Base-by-base conservation (phyloP, 1,139 yeast genomes). In the Torulaspora pretoriensis region DNA sequence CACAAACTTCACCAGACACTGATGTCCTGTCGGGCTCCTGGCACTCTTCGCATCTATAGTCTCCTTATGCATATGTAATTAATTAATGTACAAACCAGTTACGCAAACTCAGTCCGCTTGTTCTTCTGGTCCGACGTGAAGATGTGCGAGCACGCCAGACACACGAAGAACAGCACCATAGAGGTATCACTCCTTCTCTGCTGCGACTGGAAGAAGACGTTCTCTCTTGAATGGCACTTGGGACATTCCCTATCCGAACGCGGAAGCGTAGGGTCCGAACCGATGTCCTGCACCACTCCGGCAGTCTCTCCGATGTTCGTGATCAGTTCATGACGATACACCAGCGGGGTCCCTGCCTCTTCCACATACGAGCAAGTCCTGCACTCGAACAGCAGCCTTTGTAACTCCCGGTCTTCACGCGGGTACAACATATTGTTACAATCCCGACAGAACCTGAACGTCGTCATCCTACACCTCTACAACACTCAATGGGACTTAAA, bases 371-470 rank as follows among this genome's bases (percentile, higher is more conserved):
- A 81, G 65, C 99, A 92, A 64, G 92, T 92, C 59, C 99, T 81
- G 69, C 99, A 92, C 46, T 95, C 92, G 65, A 87, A 92, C 47
- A 92, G 73, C 50, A 92, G 75, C 55, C 95, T 71, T 56, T 70
- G 73, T 54, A 71, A 69, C 42, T 72, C 73, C 62, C 85, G 86
- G 65, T 94, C 98, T 70, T 94, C 98, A 57, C 87, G 81, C n/a
- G 99, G 98, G 66, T 92, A 94, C 70, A 92, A 78, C 98, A 92
- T 90, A 65, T 94, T 94, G 75, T 94, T 94, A 77, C 94, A 89
- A 63, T 87, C 95, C 55, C 92, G 83, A 67, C 97, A 89, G 71
- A 89, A 89, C 64, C 95, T 78, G 68, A 89, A 89, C 36, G 96
- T 86, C 47, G 94, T 87, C 96, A 85, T 87, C 47, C 32, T 40